Percentiles rank a stretch among this genome's conserved stretches.
These are phyloP conservation scores for Magnaporthiopsis poae DNA, from an alignment of 2,329 filamentous ascomycete species.

Conservation along the genomic window DNA sequence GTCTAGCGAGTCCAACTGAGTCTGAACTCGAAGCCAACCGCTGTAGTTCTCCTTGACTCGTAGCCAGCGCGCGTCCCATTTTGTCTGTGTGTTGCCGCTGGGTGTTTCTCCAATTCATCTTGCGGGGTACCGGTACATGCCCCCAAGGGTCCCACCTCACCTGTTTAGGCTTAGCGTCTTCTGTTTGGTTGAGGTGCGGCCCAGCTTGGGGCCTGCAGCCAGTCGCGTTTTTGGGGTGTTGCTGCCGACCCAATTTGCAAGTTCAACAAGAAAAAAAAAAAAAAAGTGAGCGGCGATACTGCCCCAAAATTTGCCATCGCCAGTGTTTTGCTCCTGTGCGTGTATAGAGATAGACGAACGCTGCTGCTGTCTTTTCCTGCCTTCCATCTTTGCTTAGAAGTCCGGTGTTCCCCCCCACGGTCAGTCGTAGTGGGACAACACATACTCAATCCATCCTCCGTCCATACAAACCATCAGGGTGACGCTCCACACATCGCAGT, in stretches of 20 bases:
- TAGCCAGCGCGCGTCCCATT: neutral
- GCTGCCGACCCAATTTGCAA: slow-evolving; percentile 2
- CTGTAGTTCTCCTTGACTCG: neutral
- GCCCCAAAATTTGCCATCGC: slow-evolving; percentile 6
- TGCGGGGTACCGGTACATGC: slow-evolving; percentile 7
- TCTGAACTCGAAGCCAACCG: neutral
- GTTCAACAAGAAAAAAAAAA: slow-evolving; percentile 8
- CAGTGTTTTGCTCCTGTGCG: neutral
- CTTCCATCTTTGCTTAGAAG: neutral
- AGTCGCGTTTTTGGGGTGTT: slow-evolving; percentile 3
- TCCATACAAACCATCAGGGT: neutral
- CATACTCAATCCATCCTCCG: neutral
- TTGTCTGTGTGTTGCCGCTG: neutral
- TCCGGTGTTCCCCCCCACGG: neutral
- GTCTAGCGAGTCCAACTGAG: neutral
- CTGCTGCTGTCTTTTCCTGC: neutral
- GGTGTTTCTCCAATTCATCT: neutral
- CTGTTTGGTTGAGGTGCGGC: slow-evolving; percentile 35
- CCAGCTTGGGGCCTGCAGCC: slow-evolving; percentile 5
- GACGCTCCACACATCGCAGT: neutral
- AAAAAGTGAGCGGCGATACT: slow-evolving; percentile 5
- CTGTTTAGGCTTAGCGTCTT: slow-evolving; percentile 20
- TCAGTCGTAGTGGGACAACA: neutral
- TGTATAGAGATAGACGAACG: slow-evolving; percentile 4
- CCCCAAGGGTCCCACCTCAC: neutral